phyloP scores from a whole-genome alignment of 306 rosid genomes.

The Quercus alba region DNA sequence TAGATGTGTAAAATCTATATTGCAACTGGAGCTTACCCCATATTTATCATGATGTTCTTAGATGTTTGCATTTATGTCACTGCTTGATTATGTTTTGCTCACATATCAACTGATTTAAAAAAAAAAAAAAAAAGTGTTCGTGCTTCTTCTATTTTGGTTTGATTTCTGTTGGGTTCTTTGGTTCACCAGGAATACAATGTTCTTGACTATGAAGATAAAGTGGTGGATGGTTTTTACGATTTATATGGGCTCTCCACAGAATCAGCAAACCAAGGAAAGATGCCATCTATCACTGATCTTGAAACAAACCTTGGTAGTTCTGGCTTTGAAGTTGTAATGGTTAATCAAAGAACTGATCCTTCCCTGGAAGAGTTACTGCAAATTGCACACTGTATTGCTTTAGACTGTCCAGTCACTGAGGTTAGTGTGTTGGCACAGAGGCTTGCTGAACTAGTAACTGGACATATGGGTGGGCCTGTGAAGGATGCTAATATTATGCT shows the following conservation, averaged over 20 bases:
- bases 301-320: conserved; percentile 66
- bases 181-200: conserved; percentile 73
- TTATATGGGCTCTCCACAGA: conserved; percentile 59
- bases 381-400: conserved; percentile 84
- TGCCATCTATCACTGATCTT: conserved; percentile 77
- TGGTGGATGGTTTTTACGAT: conserved; percentile 93
- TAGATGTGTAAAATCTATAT: background rate
- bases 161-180: conserved; percentile 24
- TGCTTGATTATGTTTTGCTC: conserved; percentile 8
- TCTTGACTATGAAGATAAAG: conserved; percentile 89
- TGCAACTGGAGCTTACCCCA: background rate
- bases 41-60: background rate
- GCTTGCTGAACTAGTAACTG: conserved; percentile 86
- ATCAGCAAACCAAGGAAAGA: conserved; percentile 81
- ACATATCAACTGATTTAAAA: background rate
- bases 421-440: conserved; percentile 72
- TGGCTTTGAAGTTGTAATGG: conserved; percentile 81
- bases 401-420: conserved; percentile 75
- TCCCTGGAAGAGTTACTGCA: conserved; percentile 81
- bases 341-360: conserved; percentile 70
- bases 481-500: conserved; percentile 78
- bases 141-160: conserved; percentile 16
- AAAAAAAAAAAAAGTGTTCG: background rate
- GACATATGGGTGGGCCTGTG: conserved; percentile 97
- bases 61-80: background rate